A percentile compares a stretch with the other conserved stretches of the same genome.
Evolutionary conservation across 2,329 filamentous ascomycete species (phyloP).

Genomic region (Fusarium coffeatum): DNA sequence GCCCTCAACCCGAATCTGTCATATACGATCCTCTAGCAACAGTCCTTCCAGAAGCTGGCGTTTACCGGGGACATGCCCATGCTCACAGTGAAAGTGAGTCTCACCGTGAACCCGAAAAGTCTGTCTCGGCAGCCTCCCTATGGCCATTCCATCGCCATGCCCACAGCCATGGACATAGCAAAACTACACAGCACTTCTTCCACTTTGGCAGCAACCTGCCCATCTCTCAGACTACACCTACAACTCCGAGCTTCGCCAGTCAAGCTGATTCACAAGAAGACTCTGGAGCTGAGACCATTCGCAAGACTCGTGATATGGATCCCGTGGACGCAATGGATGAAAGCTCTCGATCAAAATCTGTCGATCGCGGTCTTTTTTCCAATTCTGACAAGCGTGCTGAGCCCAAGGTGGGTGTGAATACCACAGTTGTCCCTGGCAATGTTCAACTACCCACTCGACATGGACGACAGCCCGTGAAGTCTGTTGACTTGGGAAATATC

Average conservation of each 20-base stretch:
- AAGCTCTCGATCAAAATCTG: constrained; percentile 68
- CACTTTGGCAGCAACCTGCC: constrained; percentile 49
- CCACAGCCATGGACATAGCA: constrained; percentile 56
- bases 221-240: constrained; percentile 48
- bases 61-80: constrained; percentile 41
- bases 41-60: constrained; percentile 48
- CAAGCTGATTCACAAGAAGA: constrained; percentile 57
- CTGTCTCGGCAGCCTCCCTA: constrained; percentile 42
- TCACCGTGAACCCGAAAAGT: constrained; percentile 39
- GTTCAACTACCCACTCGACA: constrained; percentile 59
- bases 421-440: constrained; percentile 70
- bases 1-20: constrained; percentile 43
- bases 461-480: constrained; percentile 60
- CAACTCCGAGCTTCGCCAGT: constrained; percentile 54
- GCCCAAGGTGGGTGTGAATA: constrained; percentile 72
- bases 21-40: constrained; percentile 57
- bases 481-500: constrained; percentile 54
- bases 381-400: constrained; percentile 72
- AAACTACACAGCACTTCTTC: constrained; percentile 53
- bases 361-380: constrained; percentile 70
- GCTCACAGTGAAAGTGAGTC: constrained; percentile 46
- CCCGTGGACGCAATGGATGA: constrained; percentile 57
- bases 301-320: constrained; percentile 57
- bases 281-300: constrained; percentile 48
- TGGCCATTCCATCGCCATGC: constrained; percentile 56